A percentile compares a stretch with the other conserved stretches of the same genome.
Evolutionary conservation across 2,329 filamentous ascomycete species (phyloP).

Genomic region (Claviceps sp.): DNA sequence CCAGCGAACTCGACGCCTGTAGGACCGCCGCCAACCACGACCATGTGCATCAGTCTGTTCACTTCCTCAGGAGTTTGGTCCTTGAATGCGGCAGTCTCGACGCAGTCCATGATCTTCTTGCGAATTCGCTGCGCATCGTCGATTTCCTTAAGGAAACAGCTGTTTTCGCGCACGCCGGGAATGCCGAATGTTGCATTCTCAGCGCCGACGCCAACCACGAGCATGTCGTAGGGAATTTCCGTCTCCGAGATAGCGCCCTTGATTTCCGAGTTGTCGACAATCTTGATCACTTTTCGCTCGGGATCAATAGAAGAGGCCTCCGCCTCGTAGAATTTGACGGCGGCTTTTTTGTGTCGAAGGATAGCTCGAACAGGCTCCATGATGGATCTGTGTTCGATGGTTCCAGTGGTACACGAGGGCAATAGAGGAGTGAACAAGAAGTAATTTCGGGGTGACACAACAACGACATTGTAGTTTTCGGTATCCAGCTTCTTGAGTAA

Average conservation of each 20-base stretch:
- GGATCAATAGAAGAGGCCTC: slow-evolving; percentile 93
- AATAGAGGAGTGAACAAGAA: slow-evolving; percentile 98
- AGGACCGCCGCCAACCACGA: slow-evolving; percentile 83
- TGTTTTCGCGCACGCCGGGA: slow-evolving; percentile 85
- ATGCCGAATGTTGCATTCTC: slow-evolving; percentile 99
- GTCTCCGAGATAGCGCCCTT: slow-evolving; percentile 72
- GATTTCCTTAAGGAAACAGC: slow-evolving; percentile 98
- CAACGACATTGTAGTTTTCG: slow-evolving; percentile 96
- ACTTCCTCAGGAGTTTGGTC: slow-evolving; percentile 79
- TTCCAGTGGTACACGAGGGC: slow-evolving; percentile 92
- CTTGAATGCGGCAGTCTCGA: slow-evolving; percentile 97
- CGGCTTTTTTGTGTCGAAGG: slow-evolving; percentile 83
- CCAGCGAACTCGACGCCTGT: slow-evolving; percentile 97
- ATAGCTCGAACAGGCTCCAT: slow-evolving; percentile 99
- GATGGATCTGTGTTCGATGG: slow-evolving; percentile 97
- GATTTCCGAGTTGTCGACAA: slow-evolving; percentile 86
- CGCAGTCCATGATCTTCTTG: slow-evolving; percentile 99
- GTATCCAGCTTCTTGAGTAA: slow-evolving; percentile 98
- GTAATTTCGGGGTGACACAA: slow-evolving; percentile 97
- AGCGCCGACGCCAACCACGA: slow-evolving; percentile 91
- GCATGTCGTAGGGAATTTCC: slow-evolving; percentile 94
- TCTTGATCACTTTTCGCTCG: slow-evolving; percentile 74
- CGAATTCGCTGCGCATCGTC: slow-evolving; percentile 90
- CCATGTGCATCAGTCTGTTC: slow-evolving; percentile 94
- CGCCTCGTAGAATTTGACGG: slow-evolving; percentile 95